phyloP scores from a whole-genome alignment of 176 grass and related monocot genomes.

The Guadua angustifolia region DNA sequence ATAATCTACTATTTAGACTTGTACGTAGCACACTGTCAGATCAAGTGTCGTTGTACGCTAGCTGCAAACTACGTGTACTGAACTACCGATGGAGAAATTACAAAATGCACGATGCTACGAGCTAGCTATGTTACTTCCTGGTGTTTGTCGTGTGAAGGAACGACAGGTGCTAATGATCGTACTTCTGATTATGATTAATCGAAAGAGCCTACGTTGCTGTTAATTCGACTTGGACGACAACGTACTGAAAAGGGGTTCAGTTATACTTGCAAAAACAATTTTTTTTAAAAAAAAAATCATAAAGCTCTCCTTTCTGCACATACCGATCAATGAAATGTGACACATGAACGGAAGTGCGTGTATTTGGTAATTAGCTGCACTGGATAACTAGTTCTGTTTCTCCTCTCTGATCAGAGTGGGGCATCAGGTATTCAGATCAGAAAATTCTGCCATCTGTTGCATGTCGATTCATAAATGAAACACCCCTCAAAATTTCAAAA shows the following conservation, averaged over 20 bases:
- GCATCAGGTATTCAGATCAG: not conserved
- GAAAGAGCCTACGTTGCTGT: conserved; percentile 1
- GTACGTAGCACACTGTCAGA: not conserved
- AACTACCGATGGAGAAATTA: not conserved
- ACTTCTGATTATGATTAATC: not conserved
- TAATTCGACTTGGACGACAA: not conserved
- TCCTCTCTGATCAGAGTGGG: not conserved
- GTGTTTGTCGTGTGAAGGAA: not conserved
- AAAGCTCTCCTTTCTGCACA: not conserved
- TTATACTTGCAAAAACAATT: not conserved
- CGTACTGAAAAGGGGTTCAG: not conserved
- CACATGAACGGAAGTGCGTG: not conserved
- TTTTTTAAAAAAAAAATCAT: not conserved
- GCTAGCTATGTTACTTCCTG: not conserved
- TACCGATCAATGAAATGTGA: not conserved
- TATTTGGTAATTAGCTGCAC: not conserved
- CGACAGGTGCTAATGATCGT: conserved; percentile 7
- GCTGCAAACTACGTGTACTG: not conserved
- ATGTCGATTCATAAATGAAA: not conserved
- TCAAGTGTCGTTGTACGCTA: not conserved
- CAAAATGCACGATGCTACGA: not conserved
- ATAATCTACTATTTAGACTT: not conserved
- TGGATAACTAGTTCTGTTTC: not conserved
- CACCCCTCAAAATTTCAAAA: too few relatives aligned
- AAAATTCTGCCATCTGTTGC: not conserved